phyloP scores from a whole-genome alignment of 257 asterid species.

The Fraxinus pennsylvanica region DNA sequence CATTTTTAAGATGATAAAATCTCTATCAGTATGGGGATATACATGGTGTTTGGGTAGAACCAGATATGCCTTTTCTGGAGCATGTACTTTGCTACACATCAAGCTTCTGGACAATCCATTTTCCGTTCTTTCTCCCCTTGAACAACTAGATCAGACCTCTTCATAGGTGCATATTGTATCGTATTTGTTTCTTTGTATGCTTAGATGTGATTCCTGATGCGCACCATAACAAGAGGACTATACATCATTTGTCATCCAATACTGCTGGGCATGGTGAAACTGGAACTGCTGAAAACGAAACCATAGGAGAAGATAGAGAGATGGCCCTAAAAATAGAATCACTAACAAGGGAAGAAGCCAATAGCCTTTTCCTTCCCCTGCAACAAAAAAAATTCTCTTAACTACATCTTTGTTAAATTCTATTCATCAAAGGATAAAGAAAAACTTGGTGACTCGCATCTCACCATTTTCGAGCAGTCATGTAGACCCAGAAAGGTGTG shows the following conservation, averaged over 20 bases:
- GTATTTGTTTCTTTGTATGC: neutral
- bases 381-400: slow-evolving; percentile 13
- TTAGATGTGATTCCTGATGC: neutral
- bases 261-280: slow-evolving; percentile 41
- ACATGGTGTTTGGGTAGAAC: too few relatives aligned
- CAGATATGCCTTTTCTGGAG: too few relatives aligned
- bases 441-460: slow-evolving; percentile 13
- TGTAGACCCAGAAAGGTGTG: slow-evolving; percentile 95
- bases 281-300: slow-evolving; percentile 43
- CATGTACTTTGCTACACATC: neutral
- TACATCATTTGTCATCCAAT: slow-evolving; percentile 24
- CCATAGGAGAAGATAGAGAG: slow-evolving; percentile 75
- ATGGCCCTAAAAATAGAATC: slow-evolving; percentile 79
- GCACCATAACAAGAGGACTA: neutral
- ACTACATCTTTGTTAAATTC: neutral
- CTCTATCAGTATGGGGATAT: too few relatives aligned
- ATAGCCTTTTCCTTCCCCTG: slow-evolving; percentile 64
- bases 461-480: slow-evolving; percentile 82
- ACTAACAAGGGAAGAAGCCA: slow-evolving; percentile 83
- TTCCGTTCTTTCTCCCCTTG: neutral
- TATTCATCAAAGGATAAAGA: neutral
- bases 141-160: neutral
- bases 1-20: neutral
- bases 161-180: neutral
- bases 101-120: neutral